A percentile compares a stretch with the other conserved stretches of the same genome.
phyloP scores from a whole-genome alignment of 1,139 yeast genomes.

The Kodamaea fungicola region DNA sequence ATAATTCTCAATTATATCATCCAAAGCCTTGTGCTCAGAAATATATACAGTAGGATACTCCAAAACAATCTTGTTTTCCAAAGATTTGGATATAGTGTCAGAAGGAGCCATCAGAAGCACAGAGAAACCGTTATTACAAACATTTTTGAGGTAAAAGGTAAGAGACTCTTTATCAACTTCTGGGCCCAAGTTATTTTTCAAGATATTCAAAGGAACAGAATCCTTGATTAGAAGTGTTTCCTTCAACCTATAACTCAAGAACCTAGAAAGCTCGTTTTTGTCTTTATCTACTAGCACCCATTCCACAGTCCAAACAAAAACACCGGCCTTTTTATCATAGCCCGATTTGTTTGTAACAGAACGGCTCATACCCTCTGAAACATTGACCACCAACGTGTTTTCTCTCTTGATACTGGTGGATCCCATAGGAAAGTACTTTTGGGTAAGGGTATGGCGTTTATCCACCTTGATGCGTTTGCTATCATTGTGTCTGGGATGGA shows the following conservation, averaged over 20 bases:
- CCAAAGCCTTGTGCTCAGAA: constrained; percentile 16
- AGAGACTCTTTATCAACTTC: constrained; percentile 20
- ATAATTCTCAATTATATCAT: constrained; percentile 12
- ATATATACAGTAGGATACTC: constrained; percentile 75
- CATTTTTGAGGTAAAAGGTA: constrained; percentile 34
- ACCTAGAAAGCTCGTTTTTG: constrained; percentile 22
- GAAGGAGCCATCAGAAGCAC: constrained; percentile 22
- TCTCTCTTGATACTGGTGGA: constrained; percentile 28
- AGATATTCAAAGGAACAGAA: constrained; percentile 38
- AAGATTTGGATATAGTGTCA: constrained; percentile 35
- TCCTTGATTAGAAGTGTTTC: constrained; percentile 34
- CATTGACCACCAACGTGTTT: constrained; percentile 37
- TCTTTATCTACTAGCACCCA: constrained; percentile 48
- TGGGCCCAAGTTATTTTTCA: constrained; percentile 15
- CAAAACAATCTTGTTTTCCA: constrained; percentile 58
- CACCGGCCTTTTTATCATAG: constrained; percentile 62
- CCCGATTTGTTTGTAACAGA: constrained; percentile 65
- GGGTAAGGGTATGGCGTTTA: constrained; percentile 21
- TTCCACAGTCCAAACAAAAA: constrained; percentile 79
- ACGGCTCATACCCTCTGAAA: constrained; percentile 80
- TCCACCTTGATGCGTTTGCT: constrained; percentile 31
- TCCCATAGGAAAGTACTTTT: constrained; percentile 24
- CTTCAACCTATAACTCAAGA: constrained; percentile 46
- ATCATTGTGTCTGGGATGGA: constrained; percentile 11
- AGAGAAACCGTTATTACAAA: constrained; percentile 19